Base-by-base conservation (phyloP, 352 stramenopile species). In the Plasmopara muralis region DNA sequence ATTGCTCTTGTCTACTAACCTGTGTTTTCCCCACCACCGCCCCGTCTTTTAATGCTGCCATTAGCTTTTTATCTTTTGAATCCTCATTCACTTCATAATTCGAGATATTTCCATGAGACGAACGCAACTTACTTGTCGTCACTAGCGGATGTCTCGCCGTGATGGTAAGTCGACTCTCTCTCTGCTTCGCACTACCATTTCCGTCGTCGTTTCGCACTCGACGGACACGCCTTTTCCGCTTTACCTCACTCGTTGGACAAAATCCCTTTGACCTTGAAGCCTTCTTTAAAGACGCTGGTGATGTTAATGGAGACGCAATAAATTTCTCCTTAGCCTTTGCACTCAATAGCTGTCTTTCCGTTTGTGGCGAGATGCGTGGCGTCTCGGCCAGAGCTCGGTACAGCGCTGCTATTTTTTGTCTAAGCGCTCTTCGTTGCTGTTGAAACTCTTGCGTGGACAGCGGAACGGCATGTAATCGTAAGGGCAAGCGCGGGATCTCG, bases 381-480 rank as follows among this genome's bases (percentile, higher is more conserved):
- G 56, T 72, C 18, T 64, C 64, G 15, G 57, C 56, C 7, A 69
- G 35, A 9, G 39, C 57, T 31, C 50, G 63, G 49, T 83, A 66
- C 33, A 87, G 41, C 35, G 53, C 61, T n/a, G 47, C 54, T 0
- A 83, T 46, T 44, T 75, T 52, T 9, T 57, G 57, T 41, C 75
- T 47, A 6, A 87, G 56, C 31, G 60, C 68, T 15, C 58, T 53
- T 47, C 66, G 77, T 30, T 62, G 60, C 18, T 65, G 72, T 30
- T 67, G 60, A 47, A 84, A 87, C 20, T 62, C 67, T 18, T 61
- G 66, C 7, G 65, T 55, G 29, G 55, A 58, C 43, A 84, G 49
- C 28, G 58, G 65, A 30, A 59, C 48, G 35, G 38, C 59, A 15
- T 48, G 62, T 5, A 47, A 49, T 13, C 39, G 58, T 29, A 68